Evolutionary conservation across 2,329 filamentous ascomycete species (phyloP).

Genomic region (Paracamarosporium sp.): DNA sequence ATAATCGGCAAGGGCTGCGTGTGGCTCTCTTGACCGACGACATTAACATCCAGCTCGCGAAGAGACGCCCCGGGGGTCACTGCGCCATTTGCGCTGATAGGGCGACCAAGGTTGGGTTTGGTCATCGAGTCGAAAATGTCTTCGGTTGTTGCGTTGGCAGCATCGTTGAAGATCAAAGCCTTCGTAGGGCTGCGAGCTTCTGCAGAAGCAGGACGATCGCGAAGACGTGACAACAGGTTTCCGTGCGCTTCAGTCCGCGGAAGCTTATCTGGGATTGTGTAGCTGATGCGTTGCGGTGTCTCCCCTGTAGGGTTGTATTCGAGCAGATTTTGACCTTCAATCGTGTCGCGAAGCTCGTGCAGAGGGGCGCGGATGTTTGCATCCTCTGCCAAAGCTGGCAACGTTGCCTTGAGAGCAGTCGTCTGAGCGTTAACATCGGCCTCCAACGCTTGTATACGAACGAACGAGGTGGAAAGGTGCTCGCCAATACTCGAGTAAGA

Average conservation of each 20-base stretch:
- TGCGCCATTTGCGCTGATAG: slow-evolving; percentile 30
- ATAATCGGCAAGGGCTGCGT: slow-evolving; percentile 40
- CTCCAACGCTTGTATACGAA: slow-evolving; percentile 72
- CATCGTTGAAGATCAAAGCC: slow-evolving; percentile 57
- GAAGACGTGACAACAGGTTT: slow-evolving; percentile 58
- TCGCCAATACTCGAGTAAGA: slow-evolving; percentile 75
- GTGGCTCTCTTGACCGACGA: slow-evolving; percentile 40
- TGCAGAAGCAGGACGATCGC: slow-evolving; percentile 43
- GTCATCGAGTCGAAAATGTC: slow-evolving; percentile 31
- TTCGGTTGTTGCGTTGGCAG: slow-evolving; percentile 44
- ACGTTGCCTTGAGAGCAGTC: slow-evolving; percentile 62
- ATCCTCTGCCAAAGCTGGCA: slow-evolving; percentile 65
- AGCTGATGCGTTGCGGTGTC: slow-evolving; percentile 82
- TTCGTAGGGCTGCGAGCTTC: slow-evolving; percentile 55
- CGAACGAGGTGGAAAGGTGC: slow-evolving; percentile 73
- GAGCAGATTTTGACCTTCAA: slow-evolving; percentile 68
- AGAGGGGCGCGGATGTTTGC: slow-evolving; percentile 72
- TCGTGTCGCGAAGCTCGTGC: slow-evolving; percentile 71
- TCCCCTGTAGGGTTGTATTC: slow-evolving; percentile 87
- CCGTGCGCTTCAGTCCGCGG: slow-evolving; percentile 76
- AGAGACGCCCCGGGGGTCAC: slow-evolving; percentile 41
- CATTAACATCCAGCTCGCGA: slow-evolving; percentile 58
- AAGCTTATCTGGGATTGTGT: slow-evolving; percentile 79
- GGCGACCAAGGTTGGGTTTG: slow-evolving; percentile 33
- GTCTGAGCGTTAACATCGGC: slow-evolving; percentile 70